A percentile compares a stretch with the other conserved stretches of the same genome.
Evolutionary conservation across 192 early-diverging fungal genomes (phyloP).

Genomic region (Coemansia sp.): DNA sequence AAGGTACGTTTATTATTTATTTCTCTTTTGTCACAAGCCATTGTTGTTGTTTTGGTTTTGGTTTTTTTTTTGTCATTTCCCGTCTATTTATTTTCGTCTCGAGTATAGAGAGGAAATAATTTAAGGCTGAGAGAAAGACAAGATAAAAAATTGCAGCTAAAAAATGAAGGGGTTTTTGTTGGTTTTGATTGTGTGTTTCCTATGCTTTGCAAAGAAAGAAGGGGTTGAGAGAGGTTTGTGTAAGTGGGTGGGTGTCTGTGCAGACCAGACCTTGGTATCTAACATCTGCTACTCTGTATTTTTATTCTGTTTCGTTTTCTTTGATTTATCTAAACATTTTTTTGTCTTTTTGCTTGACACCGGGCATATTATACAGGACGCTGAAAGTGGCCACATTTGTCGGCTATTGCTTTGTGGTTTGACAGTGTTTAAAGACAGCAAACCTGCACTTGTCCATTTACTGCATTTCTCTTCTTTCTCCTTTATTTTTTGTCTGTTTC

Average conservation of each 20-base stretch:
- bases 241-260: background rate
- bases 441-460: too few relatives aligned
- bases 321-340: too few relatives aligned
- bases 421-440: too few relatives aligned
- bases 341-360: too few relatives aligned
- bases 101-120: background rate
- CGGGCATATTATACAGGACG: too few relatives aligned
- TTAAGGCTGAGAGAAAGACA: background rate
- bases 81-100: background rate
- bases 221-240: background rate
- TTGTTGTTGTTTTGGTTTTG: slow-evolving; percentile 1
- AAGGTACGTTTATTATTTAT: background rate
- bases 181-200: background rate
- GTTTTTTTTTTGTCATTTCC: background rate
- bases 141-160: background rate
- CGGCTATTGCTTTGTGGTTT: too few relatives aligned
- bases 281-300: background rate
- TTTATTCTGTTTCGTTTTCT: background rate
- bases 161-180: background rate
- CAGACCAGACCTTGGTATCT: background rate
- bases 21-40: background rate
- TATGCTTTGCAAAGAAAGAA: background rate
- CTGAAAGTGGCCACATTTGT: too few relatives aligned
- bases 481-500: too few relatives aligned
- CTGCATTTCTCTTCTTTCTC: too few relatives aligned